Conservation (phyloP, 2,329 filamentous ascomycete genomes). For the Neospermospora avenae region DNA sequence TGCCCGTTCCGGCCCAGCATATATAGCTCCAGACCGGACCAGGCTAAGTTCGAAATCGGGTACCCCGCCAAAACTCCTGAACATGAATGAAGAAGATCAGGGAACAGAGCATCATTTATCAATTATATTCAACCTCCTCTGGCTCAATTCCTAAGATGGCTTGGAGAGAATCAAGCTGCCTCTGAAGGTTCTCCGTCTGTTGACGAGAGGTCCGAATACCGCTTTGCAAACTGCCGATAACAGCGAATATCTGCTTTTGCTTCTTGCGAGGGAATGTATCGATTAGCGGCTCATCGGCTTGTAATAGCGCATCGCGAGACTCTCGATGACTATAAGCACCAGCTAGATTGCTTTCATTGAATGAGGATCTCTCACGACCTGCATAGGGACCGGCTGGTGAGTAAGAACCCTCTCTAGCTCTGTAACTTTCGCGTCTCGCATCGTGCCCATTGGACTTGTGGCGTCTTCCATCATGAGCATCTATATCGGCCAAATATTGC, state of each 20-base stretch:
- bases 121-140: constrained; percentile 17
- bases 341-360: background rate
- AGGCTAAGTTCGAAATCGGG: background rate
- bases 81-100: background rate
- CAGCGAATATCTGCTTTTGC: constrained; percentile 26
- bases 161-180: constrained; percentile 25
- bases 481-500: background rate
- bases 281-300: constrained; percentile 16
- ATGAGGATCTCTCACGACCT: background rate
- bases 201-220: constrained; percentile 24
- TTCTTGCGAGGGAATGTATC: constrained; percentile 27
- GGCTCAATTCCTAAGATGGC: constrained; percentile 20
- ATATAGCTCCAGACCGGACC: background rate
- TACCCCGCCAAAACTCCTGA: background rate
- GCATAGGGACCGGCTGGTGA: background rate
- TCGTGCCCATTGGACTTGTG: background rate
- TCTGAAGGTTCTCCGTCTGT: constrained; percentile 28
- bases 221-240: constrained; percentile 29
- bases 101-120: background rate
- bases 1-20: background rate
- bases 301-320: background rate
- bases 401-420: background rate
- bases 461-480: background rate
- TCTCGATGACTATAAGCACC: background rate
- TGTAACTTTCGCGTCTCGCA: background rate